Evolutionary conservation across 768 basidiomycete genomes (phyloP), one percentile per base, ranked within the genome.

Genomic region (Vararia minispora): DNA sequence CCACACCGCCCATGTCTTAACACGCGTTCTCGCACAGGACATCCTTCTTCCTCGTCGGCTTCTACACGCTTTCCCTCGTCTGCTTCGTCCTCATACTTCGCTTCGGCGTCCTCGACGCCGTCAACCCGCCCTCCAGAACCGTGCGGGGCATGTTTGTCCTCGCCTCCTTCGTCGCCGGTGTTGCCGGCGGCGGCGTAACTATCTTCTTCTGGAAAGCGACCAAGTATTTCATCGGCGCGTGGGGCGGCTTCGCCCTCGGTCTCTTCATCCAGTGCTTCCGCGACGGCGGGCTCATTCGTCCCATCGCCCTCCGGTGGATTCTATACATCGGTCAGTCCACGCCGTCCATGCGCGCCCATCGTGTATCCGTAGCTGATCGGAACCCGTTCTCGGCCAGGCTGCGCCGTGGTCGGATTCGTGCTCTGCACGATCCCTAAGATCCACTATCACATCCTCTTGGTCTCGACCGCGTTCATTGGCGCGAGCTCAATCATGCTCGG

Each of bases 201-300:
- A 86, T 94, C 49, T 92, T 97, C 66, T 90, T 92, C 57, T 94
- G 82, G 82, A 84, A 90, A 53, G 81, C 72, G 23, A 76, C 90
- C 10, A 79, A 81, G 48, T 92, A 89, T 58, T 75, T 80, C 37
- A 76, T 77, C 45, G 84, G 81, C 25, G 84, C 76, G 4, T 86
- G 81, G 69, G 86, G 82, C 24, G 94, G 94, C 22, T 85, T 97
- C 48, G 79, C 86, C 11, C 57, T 95, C 41, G 90, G 70, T 20
- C 71, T 90, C 50, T 94, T 82, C 76, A 66, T 98, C 41, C 84
- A 95, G 52, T 86, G 79, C 51, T 82, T 91, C 61, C 71, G 70
- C 41, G 62, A 79, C 46, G 87, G 88, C 5, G 91, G 91, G 22
- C 60, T 94, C 43, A 84, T 97, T 50, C 65, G 62, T 32, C 68